Evolutionary conservation across 495 filamentous ascomycete genomes (phyloP).

Genomic region (Podospora bellae-mahoneyi): DNA sequence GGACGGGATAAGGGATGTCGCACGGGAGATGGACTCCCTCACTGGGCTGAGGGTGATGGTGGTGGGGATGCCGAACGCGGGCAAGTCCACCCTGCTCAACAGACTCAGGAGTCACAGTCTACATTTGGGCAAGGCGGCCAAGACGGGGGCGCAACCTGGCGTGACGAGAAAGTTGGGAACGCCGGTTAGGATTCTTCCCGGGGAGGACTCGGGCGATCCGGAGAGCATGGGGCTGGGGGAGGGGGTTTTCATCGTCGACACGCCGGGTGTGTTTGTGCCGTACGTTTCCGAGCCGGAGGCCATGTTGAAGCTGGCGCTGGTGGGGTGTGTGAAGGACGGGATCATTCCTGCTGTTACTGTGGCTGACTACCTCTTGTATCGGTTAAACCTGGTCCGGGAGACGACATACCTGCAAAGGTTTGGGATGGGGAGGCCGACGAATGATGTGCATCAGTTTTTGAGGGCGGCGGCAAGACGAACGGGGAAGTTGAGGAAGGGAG

Average conservation of each 20-base stretch:
- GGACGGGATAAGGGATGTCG: conserved; percentile 32
- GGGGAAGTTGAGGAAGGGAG: conserved; percentile 74
- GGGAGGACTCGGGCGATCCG: conserved; percentile 19
- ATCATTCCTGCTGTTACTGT: conserved; percentile 70
- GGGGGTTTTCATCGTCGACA: conserved; percentile 51
- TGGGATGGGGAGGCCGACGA: conserved; percentile 60
- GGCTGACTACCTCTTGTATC: conserved; percentile 86
- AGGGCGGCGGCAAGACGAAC: conserved; percentile 64
- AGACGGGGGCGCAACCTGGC: conserved; percentile 82
- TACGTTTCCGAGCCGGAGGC: conserved; percentile 78
- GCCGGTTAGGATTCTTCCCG: conserved; percentile 67
- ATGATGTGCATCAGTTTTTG: conserved; percentile 70
- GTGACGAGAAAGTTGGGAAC: conserved; percentile 81
- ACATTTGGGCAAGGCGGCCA: conserved; percentile 66
- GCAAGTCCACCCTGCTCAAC: conserved; percentile 89
- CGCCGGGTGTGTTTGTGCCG: conserved; percentile 83
- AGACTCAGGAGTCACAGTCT: conserved; percentile 68
- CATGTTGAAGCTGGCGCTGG: conserved; percentile 90
- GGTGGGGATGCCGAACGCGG: conserved; percentile 96
- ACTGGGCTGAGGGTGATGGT: conserved; percentile 73
- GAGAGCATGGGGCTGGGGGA: conserved; percentile 36
- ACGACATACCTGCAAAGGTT: conserved; percentile 56
- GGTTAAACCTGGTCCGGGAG: conserved; percentile 64
- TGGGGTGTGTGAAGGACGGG: conserved; percentile 86
- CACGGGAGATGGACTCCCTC: conserved; percentile 32